Evolutionary conservation across 2,329 filamentous ascomycete genomes (phyloP).

Genomic region (Chaetomium strumarium): DNA sequence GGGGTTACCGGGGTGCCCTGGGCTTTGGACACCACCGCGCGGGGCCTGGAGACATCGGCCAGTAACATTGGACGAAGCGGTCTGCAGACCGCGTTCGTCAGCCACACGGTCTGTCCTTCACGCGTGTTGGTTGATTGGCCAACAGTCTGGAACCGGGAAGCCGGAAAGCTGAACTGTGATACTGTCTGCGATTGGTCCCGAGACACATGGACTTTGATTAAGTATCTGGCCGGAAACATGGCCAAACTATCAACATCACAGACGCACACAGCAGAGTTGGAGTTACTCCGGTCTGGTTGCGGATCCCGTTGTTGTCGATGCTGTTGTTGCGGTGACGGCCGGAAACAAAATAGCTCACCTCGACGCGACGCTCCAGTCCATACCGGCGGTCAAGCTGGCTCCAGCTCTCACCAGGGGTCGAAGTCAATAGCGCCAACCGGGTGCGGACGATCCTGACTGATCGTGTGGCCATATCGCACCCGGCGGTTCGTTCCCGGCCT

Average conservation of each 20-base stretch:
- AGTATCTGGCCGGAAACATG: background rate
- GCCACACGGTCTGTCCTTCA: constrained; percentile 12
- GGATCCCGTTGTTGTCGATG: background rate
- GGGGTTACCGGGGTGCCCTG: constrained; percentile 15
- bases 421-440: constrained; percentile 4
- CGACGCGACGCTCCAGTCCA: background rate
- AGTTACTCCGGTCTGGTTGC: background rate
- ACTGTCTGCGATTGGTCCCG: background rate
- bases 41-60: constrained; percentile 8
- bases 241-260: constrained; percentile 4
- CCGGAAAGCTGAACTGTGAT: constrained; percentile 2
- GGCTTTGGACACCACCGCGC: constrained; percentile 9
- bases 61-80: constrained; percentile 4
- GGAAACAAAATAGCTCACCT: constrained; percentile 3
- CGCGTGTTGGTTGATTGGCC: constrained; percentile 5
- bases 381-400: constrained; percentile 13
- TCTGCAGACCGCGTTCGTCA: constrained; percentile 14
- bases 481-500: background rate
- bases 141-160: background rate
- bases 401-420: background rate
- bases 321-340: constrained; percentile 1
- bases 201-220: background rate
- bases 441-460: constrained; percentile 8
- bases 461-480: constrained; percentile 10
- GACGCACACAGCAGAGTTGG: background rate